These are phyloP conservation scores for Candida stauntonica DNA, from an alignment of 805 yeast species.

Conservation along the genomic window DNA sequence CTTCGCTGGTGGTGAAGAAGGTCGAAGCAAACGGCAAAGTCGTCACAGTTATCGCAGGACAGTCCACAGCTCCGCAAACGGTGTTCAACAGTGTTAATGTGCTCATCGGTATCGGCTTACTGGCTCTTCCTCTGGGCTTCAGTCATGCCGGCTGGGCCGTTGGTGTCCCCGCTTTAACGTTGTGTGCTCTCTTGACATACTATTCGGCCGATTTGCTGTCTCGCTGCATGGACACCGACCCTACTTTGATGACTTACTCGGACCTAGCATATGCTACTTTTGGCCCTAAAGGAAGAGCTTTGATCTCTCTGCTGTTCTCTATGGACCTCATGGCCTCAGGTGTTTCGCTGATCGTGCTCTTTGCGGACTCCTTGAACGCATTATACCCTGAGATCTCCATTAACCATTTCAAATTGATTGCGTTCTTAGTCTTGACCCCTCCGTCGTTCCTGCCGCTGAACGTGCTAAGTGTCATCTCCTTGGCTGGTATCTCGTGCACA, in stretches of 20 bases:
- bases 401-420: conserved; percentile 58
- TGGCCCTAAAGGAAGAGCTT: conserved; percentile 69
- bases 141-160: conserved; percentile 68
- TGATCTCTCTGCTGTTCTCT: conserved; percentile 71
- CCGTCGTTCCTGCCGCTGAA: conserved; percentile 77
- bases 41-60: conserved; percentile 72
- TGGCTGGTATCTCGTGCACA: conserved; percentile 70
- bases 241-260: conserved; percentile 78
- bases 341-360: conserved; percentile 72
- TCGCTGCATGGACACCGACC: conserved; percentile 74
- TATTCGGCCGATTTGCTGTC: conserved; percentile 76
- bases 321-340: conserved; percentile 78
- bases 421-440: conserved; percentile 71
- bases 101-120: conserved; percentile 69
- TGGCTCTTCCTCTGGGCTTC: conserved; percentile 70
- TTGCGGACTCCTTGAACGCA: conserved; percentile 81
- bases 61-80: conserved; percentile 77
- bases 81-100: conserved; percentile 74
- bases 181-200: conserved; percentile 65
- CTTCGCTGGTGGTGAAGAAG: conserved; percentile 52
- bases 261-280: conserved; percentile 85
- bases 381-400: conserved; percentile 51
- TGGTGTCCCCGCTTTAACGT: conserved; percentile 54
- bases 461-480: conserved; percentile 60
- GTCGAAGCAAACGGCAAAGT: conserved; percentile 73